These are phyloP conservation scores for Mycena sanguinolenta DNA, from an alignment of 768 basidiomycete genomes.

Conservation along the genomic window DNA sequence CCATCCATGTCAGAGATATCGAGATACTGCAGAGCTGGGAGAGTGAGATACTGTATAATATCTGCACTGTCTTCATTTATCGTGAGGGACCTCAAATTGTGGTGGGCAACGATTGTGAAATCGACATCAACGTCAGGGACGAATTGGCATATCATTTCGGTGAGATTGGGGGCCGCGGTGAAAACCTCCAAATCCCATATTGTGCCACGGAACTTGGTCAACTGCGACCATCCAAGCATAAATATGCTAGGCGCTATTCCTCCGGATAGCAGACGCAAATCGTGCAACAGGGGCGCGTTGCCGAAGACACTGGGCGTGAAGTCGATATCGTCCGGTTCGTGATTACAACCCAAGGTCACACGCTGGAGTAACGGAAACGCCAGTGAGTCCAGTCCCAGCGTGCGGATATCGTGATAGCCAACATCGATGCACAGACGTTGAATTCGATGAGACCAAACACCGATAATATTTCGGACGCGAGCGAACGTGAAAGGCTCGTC, in stretches of 20 bases:
- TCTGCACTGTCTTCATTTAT: too few relatives aligned
- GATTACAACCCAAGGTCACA: background rate
- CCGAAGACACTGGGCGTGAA: background rate
- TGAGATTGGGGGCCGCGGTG: too few relatives aligned
- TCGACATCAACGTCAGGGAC: background rate
- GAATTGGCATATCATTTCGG: too few relatives aligned
- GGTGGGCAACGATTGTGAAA: background rate
- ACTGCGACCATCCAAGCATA: background rate
- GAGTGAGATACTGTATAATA: too few relatives aligned
- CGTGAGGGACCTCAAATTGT: background rate
- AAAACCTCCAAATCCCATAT: background rate
- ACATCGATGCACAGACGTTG: background rate
- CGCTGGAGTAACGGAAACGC: slow-evolving; percentile 4
- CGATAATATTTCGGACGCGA: background rate
- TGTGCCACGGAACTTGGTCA: background rate
- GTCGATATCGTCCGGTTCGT: background rate
- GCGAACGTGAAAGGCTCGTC: background rate
- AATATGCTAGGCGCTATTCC: background rate
- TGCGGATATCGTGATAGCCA: background rate
- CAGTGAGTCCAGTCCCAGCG: background rate
- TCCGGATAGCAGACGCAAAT: background rate
- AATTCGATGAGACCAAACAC: background rate
- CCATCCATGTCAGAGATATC: too few relatives aligned
- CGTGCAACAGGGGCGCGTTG: background rate
- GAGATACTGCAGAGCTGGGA: too few relatives aligned